A percentile compares a stretch with the other conserved stretches of the same genome.
These are phyloP conservation scores for Tylopilus sp. DNA, from an alignment of 1,284 basidiomycete genomes.

Conservation along the genomic window DNA sequence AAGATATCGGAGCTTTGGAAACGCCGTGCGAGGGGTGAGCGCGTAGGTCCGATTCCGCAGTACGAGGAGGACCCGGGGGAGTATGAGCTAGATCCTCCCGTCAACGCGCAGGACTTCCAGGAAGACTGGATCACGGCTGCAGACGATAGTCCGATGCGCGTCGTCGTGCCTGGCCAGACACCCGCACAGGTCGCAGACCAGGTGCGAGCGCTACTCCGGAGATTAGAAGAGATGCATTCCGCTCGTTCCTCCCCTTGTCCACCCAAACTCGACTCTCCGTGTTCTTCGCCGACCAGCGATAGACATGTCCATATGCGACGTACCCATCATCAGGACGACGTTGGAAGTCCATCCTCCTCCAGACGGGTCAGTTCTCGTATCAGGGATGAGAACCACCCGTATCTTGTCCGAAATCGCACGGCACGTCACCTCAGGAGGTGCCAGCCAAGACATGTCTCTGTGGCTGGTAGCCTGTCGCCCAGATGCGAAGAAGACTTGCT, in stretches of 20 bases:
- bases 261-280: not conserved
- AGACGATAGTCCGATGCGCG: slow-evolving; percentile 32
- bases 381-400: slow-evolving; percentile 16
- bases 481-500: slow-evolving; percentile 22
- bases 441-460: not conserved
- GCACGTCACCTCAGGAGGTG: slow-evolving; percentile 14
- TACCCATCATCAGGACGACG: not conserved
- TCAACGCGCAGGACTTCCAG: slow-evolving; percentile 31
- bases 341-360: not conserved
- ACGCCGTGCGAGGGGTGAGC: slow-evolving; percentile 31
- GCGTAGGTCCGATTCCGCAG: slow-evolving; percentile 32
- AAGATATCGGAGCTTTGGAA: slow-evolving; percentile 29
- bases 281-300: slow-evolving; percentile 3
- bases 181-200: slow-evolving; percentile 24
- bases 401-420: not conserved
- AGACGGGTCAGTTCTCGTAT: slow-evolving; percentile 1
- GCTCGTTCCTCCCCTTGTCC: not conserved
- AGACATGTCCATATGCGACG: not conserved
- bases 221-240: slow-evolving; percentile 19
- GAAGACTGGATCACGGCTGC: slow-evolving; percentile 34
- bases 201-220: slow-evolving; percentile 21
- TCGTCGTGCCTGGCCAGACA: slow-evolving; percentile 39
- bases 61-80: slow-evolving; percentile 36
- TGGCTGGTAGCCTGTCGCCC: not conserved
- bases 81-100: slow-evolving; percentile 28